Evolutionary conservation across 805 yeast genomes (phyloP).

Genomic region (Yamadazyma ubonensis): DNA sequence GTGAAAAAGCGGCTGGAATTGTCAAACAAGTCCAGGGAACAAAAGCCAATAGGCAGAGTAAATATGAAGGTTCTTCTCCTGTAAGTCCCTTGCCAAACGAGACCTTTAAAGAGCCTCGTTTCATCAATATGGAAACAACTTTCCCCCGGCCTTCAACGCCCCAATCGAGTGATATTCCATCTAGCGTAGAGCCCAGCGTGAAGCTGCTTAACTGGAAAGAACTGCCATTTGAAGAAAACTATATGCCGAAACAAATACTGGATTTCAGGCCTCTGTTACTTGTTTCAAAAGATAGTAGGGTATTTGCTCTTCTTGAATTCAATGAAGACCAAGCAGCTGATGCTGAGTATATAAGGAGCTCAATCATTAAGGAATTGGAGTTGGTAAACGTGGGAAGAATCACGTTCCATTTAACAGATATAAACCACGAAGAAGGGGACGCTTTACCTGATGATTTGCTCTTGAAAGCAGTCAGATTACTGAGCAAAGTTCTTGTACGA

Average conservation of each 20-base stretch:
- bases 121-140: slow-evolving; percentile 14
- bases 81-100: slow-evolving; percentile 15
- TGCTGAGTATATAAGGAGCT: slow-evolving; percentile 39
- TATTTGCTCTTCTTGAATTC: slow-evolving; percentile 44
- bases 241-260: slow-evolving; percentile 24
- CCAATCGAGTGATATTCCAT: slow-evolving; percentile 5
- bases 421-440: slow-evolving; percentile 57
- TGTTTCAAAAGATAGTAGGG: slow-evolving; percentile 61
- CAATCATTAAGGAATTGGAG: slow-evolving; percentile 38
- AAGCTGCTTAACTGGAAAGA: slow-evolving; percentile 6
- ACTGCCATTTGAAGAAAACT: slow-evolving; percentile 21
- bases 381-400: slow-evolving; percentile 31
- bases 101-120: slow-evolving; percentile 11
- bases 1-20: slow-evolving; percentile 38
- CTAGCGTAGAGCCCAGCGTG: slow-evolving; percentile 6
- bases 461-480: slow-evolving; percentile 27
- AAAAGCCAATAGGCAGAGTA: slow-evolving; percentile 10
- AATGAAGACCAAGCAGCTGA: slow-evolving; percentile 16
- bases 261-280: slow-evolving; percentile 33
- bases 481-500: slow-evolving; percentile 34
- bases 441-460: slow-evolving; percentile 48
- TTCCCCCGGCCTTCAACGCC: slow-evolving; percentile 10
- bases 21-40: slow-evolving; percentile 28
- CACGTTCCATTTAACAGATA: slow-evolving; percentile 65
- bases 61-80: slow-evolving; percentile 13